Base-by-base conservation (phyloP, 768 basidiomycete genomes). In the Amylocystis lapponica region DNA sequence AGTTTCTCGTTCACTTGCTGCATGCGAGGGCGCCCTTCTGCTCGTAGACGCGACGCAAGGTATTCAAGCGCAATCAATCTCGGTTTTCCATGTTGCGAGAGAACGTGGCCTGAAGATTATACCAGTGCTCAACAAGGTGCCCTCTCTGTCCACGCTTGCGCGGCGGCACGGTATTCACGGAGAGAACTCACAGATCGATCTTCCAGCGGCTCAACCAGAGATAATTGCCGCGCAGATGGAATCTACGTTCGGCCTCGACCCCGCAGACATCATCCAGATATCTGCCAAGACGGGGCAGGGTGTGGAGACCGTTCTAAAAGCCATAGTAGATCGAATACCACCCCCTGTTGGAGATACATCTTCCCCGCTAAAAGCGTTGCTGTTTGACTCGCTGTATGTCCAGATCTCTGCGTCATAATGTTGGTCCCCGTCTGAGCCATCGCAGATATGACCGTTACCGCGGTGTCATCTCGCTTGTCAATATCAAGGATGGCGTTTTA, bases 21-120 rank as follows among this genome's bases (percentile, higher is more conserved):
- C 95, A 25, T 96, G 88, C 52, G 89, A 99, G 67, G 96, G 96
- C 8, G 95, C 90, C 3, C 46, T 83, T 20, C 57, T 77, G 8
- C 66, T 97, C 54, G 93, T 98, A 2, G 96, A 99, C 58, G 90
- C 91, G n/a, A 91, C 89, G 40, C 94, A 95, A 69, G 96, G 96
- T 14, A 83, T 99, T 7, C 96, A 99, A 64, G 96, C 96, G 0
- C 96, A 99, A 64, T 92, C 94, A 12, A 81, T 99, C 41, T 95
- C 90, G 1, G 95, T 98, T 4, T 94, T 87, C 53, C 89, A 95
- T 52, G 79, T 84, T 35, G 95, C 95, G 4, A 73, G 70, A 58
- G 90, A 94, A 57, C 73, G 81, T 27, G 83, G 86, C 2, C 64
- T 95, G 22, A 82, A 72, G 30, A 85, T 96, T 36, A 85, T 96